phyloP scores from a whole-genome alignment of 1,284 basidiomycete genomes.

The Pisolithus thermaeus region DNA sequence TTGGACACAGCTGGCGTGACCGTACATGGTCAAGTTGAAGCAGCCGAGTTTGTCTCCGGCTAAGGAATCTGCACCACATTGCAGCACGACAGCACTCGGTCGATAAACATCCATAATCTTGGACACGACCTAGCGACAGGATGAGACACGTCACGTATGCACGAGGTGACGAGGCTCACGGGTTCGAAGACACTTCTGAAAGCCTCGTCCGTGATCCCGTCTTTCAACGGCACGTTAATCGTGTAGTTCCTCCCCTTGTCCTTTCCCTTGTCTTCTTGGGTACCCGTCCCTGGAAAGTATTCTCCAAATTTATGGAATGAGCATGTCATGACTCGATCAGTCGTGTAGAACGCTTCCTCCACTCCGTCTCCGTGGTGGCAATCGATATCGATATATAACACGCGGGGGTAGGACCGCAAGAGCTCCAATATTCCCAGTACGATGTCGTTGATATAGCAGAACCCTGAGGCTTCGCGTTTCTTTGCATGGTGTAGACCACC shows the following conservation, averaged over 20 bases:
- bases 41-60: slow-evolving; percentile 95
- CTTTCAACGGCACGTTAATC: slow-evolving; percentile 90
- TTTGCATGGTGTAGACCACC: slow-evolving; percentile 98
- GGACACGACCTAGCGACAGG: slow-evolving; percentile 59
- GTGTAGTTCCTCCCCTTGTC: slow-evolving; percentile 88
- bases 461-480: slow-evolving; percentile 93
- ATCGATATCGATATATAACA: slow-evolving; percentile 97
- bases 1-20: slow-evolving; percentile 88
- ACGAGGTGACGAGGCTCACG: slow-evolving; percentile 40
- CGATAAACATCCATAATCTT: slow-evolving; percentile 88
- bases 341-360: slow-evolving; percentile 98
- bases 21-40: slow-evolving; percentile 94
- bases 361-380: slow-evolving; percentile 98
- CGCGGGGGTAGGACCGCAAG: slow-evolving; percentile 75
- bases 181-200: slow-evolving; percentile 86
- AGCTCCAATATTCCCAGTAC: slow-evolving; percentile 88
- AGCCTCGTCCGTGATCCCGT: slow-evolving; percentile 85
- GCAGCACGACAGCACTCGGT: slow-evolving; percentile 87
- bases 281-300: slow-evolving; percentile 94
- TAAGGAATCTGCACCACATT: slow-evolving; percentile 95
- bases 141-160: slow-evolving; percentile 4
- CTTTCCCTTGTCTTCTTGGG: slow-evolving; percentile 80
- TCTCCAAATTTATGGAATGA: slow-evolving; percentile 97
- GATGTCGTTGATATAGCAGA: slow-evolving; percentile 98
- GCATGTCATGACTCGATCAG: slow-evolving; percentile 93